Conservation (phyloP, 2,329 filamentous ascomycete species). For the Alternaria sp. region DNA sequence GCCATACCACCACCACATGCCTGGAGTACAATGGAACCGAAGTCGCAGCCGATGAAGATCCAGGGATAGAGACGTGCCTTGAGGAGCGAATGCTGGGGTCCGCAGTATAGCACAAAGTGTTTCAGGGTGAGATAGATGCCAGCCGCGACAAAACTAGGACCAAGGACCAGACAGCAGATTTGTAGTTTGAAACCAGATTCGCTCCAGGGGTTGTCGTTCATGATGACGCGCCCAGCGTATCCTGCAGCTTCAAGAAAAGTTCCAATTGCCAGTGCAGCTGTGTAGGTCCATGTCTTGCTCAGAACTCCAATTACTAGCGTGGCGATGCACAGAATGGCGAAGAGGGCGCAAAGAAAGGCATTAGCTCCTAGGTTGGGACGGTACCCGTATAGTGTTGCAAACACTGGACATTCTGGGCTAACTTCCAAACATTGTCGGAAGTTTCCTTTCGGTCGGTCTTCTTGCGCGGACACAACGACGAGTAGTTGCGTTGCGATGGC, state of each 20-base stretch:
- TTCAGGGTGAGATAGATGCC: constrained; percentile 60
- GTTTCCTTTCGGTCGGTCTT: constrained; percentile 31
- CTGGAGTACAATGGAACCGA: constrained; percentile 64
- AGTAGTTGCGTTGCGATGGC: constrained; percentile 19
- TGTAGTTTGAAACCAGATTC: constrained; percentile 55
- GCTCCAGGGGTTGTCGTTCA: constrained; percentile 55
- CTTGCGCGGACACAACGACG: constrained; percentile 23
- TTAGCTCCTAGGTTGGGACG: constrained; percentile 51
- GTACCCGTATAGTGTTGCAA: constrained; percentile 53
- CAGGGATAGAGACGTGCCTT: constrained; percentile 59
- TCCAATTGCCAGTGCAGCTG: constrained; percentile 51
- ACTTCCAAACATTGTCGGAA: constrained; percentile 37
- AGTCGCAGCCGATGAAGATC: constrained; percentile 66
- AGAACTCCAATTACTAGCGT: constrained; percentile 36
- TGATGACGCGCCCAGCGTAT: constrained; percentile 55
- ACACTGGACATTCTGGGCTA: constrained; percentile 40
- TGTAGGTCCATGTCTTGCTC: constrained; percentile 53
- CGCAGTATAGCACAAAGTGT: constrained; percentile 57
- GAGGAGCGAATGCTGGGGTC: constrained; percentile 53
- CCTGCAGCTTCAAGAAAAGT: constrained; percentile 55
- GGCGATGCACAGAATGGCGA: constrained; percentile 28
- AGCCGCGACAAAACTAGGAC: constrained; percentile 57
- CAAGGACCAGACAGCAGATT: constrained; percentile 55
- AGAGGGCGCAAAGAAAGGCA: constrained; percentile 47
- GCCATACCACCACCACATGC: constrained; percentile 65